Evolutionary conservation across 2,329 filamentous ascomycete species (phyloP).

Genomic region (Graphiopsis chlorocephala): DNA sequence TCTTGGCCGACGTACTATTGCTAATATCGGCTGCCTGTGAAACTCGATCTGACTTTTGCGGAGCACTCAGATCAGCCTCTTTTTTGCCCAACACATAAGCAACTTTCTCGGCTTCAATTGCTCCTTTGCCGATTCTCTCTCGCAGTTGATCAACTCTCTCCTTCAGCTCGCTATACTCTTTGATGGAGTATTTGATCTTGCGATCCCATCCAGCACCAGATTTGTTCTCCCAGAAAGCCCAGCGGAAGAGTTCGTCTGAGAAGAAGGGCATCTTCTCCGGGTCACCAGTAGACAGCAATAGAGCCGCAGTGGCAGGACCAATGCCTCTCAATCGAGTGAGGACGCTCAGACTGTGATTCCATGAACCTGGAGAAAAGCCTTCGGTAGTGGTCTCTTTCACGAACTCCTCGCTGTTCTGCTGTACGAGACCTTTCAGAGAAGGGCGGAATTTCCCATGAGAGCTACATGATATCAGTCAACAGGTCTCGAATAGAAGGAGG

Average conservation of each 20-base stretch:
- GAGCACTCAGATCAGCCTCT: conserved; percentile 22
- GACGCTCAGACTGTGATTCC: conserved; percentile 40
- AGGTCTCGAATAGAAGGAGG: neutral
- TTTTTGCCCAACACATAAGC: conserved; percentile 64
- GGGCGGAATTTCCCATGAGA: conserved; percentile 53
- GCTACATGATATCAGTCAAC: conserved; percentile 27
- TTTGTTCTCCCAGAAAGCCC: conserved; percentile 56
- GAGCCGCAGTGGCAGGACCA: conserved; percentile 74
- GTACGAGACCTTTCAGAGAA: conserved; percentile 45
- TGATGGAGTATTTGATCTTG: conserved; percentile 65
- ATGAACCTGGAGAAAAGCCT: conserved; percentile 44
- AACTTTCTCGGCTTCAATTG: conserved; percentile 66
- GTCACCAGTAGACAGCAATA: conserved; percentile 66
- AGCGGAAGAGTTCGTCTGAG: conserved; percentile 74
- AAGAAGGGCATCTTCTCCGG: conserved; percentile 67
- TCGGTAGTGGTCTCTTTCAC: conserved; percentile 51
- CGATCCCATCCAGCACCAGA: conserved; percentile 44
- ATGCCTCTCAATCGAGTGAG: conserved; percentile 68
- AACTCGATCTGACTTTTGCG: neutral
- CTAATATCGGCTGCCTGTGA: neutral
- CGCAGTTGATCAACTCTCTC: conserved; percentile 34
- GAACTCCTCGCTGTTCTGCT: conserved; percentile 55
- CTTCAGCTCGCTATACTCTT: conserved; percentile 64
- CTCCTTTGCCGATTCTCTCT: conserved; percentile 52
- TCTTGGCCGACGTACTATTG: neutral